Evolutionary conservation across 73 alveolate species (phyloP), one percentile per base, ranked within the genome.

Genomic region (Paramecium biaurelia): DNA sequence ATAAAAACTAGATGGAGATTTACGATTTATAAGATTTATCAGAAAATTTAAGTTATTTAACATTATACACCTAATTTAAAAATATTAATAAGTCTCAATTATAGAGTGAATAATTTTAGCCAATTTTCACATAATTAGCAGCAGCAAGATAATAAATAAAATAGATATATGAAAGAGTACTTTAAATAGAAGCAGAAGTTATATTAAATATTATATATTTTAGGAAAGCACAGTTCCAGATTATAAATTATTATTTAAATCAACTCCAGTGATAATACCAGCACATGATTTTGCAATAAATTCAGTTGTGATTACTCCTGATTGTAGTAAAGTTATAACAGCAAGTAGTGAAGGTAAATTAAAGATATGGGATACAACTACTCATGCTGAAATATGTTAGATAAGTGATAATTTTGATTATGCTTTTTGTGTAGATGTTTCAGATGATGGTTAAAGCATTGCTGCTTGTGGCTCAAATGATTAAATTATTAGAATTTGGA

Each of bases 231-330:
- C 82, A 11, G 82, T 63, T 63, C 47, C 82, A 21, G 82, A 63
- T 63, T 15, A 63, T 32, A 63, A 63, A 63, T 26, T 63, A 26
- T 58, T 63, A 63, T 63, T 63, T 63, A 63, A 26, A 63, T 63
- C 84, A 7, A 63, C 84, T 30, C 84, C 84, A 11, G 49, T 63
- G 0, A 63, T 63, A 26, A 63, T 63, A 26, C 84, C 84, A 26
- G 84, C 84, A 26, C 84, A 63, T 63, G 84, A 63, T 26, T 63
- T 28, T 63, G 49, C 84, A 63, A 58, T 63, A 11, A 63, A 63
- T 10, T 63, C 84, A 0, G 49, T 63, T 3, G 49, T 32, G 11
- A 63, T 63, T 26, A 28, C 49, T 14, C 84, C 84, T 2, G 84
- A 63, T 63, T 63, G 84, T 63, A 63, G 28, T 63, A 63, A 26